Base-by-base conservation (phyloP, 441 rosid genomes). In the Gossypium schwendimanii region DNA sequence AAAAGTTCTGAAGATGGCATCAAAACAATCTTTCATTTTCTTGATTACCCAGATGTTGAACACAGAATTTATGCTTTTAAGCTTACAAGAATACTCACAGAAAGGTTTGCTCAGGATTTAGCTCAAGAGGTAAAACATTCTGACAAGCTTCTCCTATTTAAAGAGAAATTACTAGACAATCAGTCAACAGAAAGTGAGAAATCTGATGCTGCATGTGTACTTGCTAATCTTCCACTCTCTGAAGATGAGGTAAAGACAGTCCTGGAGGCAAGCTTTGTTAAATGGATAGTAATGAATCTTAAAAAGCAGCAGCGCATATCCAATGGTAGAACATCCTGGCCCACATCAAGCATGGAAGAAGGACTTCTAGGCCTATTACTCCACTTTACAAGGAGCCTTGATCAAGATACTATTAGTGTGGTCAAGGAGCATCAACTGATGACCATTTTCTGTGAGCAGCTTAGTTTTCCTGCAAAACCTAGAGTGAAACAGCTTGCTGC, bases 281-380 rank as follows among this genome's bases (percentile, higher is more conserved):
- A 50, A 72, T 84, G 84, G 85, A 76, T 63, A 21, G 76, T 81
- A 26, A 44, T 44, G 59, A 54, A 57, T 57, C 74, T 84, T 18
- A 70, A 65, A 68, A 74, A 36, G 65, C 71, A 76, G 64, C 76
- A 63, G 41, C 60, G 8, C 1, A 52, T 47, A 47, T 12, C 80
- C 54, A 76, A 70, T 26, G 70, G 80, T 58, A 79, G 78, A 75
- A 59, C 62, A 45, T 75, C 71, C n/a, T 73, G 21, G 63, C 58
- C 79, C 21, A 41, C 75, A 47, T 69, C 82, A 70, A 80, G 79
- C 80, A 79, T 81, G 76, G 55, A 59, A n/a, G 82, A 84, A 74
- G 87, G 85, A 58, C 81, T 84, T 45, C 67, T 80, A 44, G 85
- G 87, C 63, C 74, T 84, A 63, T 72, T 84, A 63, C 75, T 80